Evolutionary conservation across 1,284 basidiomycete species (phyloP), one percentile per base, ranked within the genome.

Genomic region (Chalciporus piperatoides): DNA sequence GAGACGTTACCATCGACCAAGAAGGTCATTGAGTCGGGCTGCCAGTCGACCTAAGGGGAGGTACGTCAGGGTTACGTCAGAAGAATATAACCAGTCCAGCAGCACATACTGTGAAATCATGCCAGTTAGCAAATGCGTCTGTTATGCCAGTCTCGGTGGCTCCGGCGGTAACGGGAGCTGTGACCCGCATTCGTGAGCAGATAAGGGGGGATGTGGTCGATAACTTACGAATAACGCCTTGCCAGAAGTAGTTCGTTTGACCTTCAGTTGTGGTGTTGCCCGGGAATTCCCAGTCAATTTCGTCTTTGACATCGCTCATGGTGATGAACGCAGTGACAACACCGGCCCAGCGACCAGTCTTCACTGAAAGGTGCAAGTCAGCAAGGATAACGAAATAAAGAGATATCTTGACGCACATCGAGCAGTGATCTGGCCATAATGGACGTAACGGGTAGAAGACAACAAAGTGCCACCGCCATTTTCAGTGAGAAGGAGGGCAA

Each of bases 251-350:
- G 65, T 92, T 92, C 42, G 80, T 82, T 69, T 92, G 90, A 4
- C 74, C 89, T 54, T 81, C 61, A 4, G 77, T 78, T 4, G 79
- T 82, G n/a, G 65, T 60, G 41, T 68, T 69, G 19, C 86, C 84
- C 44, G 84, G 84, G 58, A 82, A 90, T 64, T 92, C 90, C 86
- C 86, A 92, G 59, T 92, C 90, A 44, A 93, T 90, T 67, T 92
- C 90, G 63, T 92, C 88, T 64, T 88, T 89, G 61, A 90, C 78
- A 57, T 86, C 80, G 48, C 82, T 86, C 90, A 92, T 92, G 5
- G 84, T 86, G 62, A 92, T 91, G 64, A 90, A 90, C 1, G 90
- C 88, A 0, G 86, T 84, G 41, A 93, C 83, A 21, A 92, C 81
- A 32, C 90, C 89, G 25, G 65, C 72, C 83, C 85, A 90, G 45